Base-by-base conservation (phyloP, 2,329 filamentous ascomycete species). In the Nothomitra cinnamomea region DNA sequence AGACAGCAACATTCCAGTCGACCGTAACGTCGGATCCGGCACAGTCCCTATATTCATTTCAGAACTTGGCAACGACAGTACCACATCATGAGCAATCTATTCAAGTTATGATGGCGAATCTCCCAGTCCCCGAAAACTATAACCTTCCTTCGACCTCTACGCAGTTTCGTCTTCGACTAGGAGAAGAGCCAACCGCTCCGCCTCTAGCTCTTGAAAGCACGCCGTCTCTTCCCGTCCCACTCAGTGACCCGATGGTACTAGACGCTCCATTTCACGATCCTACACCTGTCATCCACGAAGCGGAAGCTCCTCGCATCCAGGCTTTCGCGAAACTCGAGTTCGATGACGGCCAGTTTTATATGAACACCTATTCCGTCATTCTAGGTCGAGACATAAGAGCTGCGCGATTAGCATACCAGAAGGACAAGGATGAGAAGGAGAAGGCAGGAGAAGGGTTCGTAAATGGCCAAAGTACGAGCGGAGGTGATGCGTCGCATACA, bases 281-380 rank as follows among this genome's bases (percentile, higher is more conserved):
- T 17, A 32, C 45, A 35, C 45, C 45, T 2, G 25, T 17, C 24
- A 24, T 19, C 17, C 41, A 40, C 21, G 52, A 53, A 38, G 15
- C 49, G 2, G 53, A 55, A 22, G 53, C 47, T 28, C 53, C 53
- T 21, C 58, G 60, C 51, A 75, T 79, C 56, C 72, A 76, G 58
- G 79, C 78, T 35, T 82, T 78, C 64, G 79, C 79, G 41, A 79
- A 80, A 62, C 69, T 89, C 56, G 77, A 81, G 60, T 88, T 89
- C 63, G 74, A 77, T 59, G 85, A 89, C 69, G 83, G 83, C 62
- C 76, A 80, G 54, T 88, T 85, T 64, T 84, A 85, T 66, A 84
- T 89, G 79, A 86, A 80, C 52, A 87, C 83, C 1, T 82, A 82
- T 60, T 74, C 78, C 52, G 76, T 88, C 59, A 77, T 85, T 54